Conservation (phyloP, 176 grass and related monocot species). For the Carex littledalei region DNA sequence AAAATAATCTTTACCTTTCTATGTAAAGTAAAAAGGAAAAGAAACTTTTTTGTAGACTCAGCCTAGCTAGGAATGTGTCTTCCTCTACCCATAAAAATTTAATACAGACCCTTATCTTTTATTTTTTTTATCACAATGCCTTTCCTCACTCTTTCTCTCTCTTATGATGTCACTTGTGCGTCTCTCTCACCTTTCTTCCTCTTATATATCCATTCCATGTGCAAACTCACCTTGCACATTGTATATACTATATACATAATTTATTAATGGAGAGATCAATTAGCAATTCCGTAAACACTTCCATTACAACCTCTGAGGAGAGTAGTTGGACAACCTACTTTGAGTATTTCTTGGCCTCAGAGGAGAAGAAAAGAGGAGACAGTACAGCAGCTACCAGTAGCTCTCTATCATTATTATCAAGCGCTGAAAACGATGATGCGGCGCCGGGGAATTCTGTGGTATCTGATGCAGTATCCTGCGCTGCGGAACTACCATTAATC, state of each 20-base stretch:
- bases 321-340: conserved; percentile 83
- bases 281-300: conserved; percentile 37
- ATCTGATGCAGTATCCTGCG: conserved; percentile 61
- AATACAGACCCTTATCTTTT: conserved; percentile 17
- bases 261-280: conserved; percentile 51
- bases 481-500: not conserved
- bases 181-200: conserved; percentile 4
- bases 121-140: not conserved
- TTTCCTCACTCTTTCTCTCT: conserved; percentile 5
- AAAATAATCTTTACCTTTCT: conserved; percentile 8
- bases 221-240: conserved; percentile 33
- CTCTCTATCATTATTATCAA: conserved; percentile 19
- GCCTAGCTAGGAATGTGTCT: not conserved
- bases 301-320: conserved; percentile 43
- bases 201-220: conserved; percentile 37
- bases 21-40: not conserved
- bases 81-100: conserved; percentile 3
- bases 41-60: conserved; percentile 7
- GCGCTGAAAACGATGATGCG: not conserved
- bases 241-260: not conserved
- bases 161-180: conserved; percentile 10
- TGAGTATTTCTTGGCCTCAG: conserved; percentile 64
- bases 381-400: not conserved
- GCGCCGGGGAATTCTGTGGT: conserved; percentile 35
- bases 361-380: conserved; percentile 40